A percentile compares a stretch with the other conserved stretches of the same genome.
Evolutionary conservation across 257 asterid species (phyloP).

Genomic region (Thymus quinquecostatus): DNA sequence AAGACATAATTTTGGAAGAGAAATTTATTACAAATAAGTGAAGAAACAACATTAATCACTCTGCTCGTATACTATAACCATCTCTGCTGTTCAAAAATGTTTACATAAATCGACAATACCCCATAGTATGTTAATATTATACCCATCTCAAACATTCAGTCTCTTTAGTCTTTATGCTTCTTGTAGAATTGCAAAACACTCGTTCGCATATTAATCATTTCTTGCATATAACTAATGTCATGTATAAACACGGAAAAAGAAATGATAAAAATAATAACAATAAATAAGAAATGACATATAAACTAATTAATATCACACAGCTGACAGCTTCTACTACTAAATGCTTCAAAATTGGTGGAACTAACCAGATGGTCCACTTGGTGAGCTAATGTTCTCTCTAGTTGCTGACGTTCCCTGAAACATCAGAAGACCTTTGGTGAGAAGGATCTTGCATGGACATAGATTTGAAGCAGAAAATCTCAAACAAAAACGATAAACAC

Average conservation of each 20-base stretch:
- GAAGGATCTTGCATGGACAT: background rate
- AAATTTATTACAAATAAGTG: background rate
- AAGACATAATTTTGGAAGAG: too few species aligned
- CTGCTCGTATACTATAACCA: background rate
- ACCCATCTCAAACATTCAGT: background rate
- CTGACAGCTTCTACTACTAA: constrained; percentile 10
- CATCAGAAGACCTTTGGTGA: constrained; percentile 17
- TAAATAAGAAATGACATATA: background rate
- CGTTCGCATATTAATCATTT: background rate
- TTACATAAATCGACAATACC: too few species aligned
- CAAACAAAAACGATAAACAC: background rate
- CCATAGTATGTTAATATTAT: too few species aligned
- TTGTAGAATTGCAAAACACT: background rate
- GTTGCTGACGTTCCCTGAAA: constrained; percentile 63
- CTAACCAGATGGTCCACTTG: constrained; percentile 77
- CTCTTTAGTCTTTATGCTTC: background rate
- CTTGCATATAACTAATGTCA: constrained; percentile 2
- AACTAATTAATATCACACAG: constrained; percentile 7
- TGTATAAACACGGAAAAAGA: background rate
- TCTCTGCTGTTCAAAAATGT: too few species aligned
- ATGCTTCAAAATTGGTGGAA: constrained; percentile 16
- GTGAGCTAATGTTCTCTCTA: constrained; percentile 44
- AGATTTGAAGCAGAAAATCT: constrained; percentile 11
- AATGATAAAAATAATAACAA: too few species aligned
- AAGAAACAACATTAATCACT: background rate